Base-by-base conservation (phyloP, 768 basidiomycete genomes). In the Kondoa subrosea region DNA sequence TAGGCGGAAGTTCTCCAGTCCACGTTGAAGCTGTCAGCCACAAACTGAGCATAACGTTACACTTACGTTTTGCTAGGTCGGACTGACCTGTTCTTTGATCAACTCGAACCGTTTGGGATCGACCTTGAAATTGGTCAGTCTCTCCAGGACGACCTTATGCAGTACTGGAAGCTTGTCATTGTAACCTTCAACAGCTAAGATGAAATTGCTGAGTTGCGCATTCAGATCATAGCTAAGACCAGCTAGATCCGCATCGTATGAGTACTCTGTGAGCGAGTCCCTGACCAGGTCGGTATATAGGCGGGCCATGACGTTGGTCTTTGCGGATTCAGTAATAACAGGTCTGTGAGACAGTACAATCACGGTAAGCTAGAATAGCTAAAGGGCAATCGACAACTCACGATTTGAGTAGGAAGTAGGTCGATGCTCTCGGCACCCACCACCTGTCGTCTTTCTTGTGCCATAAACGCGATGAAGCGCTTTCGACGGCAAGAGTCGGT, bases 391-490 rank as follows among this genome's bases (percentile, higher is more conserved):
- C n/a, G n/a, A n/a, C n/a, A n/a, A n/a, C n/a, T n/a, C n/a, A n/a
- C n/a, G n/a, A n/a, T 72, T 86, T 82, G 58, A 92, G 79, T 71
- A 88, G 84, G 66, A 96, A 81, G 67, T 86, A 78, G 26, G 87
- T 82, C 70, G 84, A 82, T 1, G 91, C 90, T 74, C 88, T 89
- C 0, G 95, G 95, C 12, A 93, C 84, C 87, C 90, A 93, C 80
- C 95, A 99, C 69, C 81, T 83, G 76, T 99, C 93, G 76, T 99
- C 95, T 75, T 91, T 91, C 80, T 99, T 99, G 78, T 91, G 84
- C 92, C 93, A 99, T 1, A 97, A 78, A 15, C 85, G 82, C 2
- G 86, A 87, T 30, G 86, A 73, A 0, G 83, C 78, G 0, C 85
- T 87, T 76, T 91, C 40, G 40, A 50, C 40, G 21, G 40, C 40